These are phyloP conservation scores for Rubia occidens DNA, from an alignment of 305 asterid genomes.

Conservation along the genomic window DNA sequence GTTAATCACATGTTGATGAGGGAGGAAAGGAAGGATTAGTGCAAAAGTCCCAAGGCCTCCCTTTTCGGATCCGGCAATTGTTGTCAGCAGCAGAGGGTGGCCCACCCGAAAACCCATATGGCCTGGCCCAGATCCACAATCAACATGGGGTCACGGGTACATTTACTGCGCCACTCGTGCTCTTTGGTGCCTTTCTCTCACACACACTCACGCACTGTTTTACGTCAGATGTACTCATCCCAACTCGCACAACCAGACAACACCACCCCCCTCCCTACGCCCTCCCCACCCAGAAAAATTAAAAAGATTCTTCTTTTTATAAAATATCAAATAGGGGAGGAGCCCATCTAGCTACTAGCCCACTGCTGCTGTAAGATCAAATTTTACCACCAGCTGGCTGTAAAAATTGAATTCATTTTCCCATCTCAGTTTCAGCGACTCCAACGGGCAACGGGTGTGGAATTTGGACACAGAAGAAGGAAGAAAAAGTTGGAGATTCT, in stretches of 20 bases:
- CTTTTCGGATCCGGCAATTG: conserved; percentile 41
- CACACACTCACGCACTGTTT: neutral
- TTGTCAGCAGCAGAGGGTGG: conserved; percentile 35
- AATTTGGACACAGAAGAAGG: neutral
- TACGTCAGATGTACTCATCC: conserved; percentile 15
- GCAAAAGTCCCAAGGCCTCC: conserved; percentile 29
- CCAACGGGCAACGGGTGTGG: neutral
- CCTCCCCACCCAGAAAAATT: neutral
- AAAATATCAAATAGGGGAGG: neutral
- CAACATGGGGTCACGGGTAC: conserved; percentile 76
- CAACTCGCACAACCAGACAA: conserved; percentile 10
- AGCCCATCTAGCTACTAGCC: conserved; percentile 2
- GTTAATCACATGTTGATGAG: neutral
- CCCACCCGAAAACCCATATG: conserved; percentile 45
- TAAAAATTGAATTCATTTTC: neutral
- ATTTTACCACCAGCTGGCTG: neutral
- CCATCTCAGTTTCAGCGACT: conserved; percentile 4
- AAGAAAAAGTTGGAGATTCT: conserved; percentile 6
- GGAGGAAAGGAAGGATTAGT: neutral
- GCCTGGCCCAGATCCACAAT: conserved; percentile 49
- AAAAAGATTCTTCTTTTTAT: neutral
- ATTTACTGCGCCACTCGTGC: conserved; percentile 75
- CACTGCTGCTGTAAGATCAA: neutral
- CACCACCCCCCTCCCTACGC: neutral
- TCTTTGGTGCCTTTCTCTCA: conserved; percentile 22